These are phyloP conservation scores for Pythium periplocum DNA, from an alignment of 352 stramenopile species.

Conservation along the genomic window DNA sequence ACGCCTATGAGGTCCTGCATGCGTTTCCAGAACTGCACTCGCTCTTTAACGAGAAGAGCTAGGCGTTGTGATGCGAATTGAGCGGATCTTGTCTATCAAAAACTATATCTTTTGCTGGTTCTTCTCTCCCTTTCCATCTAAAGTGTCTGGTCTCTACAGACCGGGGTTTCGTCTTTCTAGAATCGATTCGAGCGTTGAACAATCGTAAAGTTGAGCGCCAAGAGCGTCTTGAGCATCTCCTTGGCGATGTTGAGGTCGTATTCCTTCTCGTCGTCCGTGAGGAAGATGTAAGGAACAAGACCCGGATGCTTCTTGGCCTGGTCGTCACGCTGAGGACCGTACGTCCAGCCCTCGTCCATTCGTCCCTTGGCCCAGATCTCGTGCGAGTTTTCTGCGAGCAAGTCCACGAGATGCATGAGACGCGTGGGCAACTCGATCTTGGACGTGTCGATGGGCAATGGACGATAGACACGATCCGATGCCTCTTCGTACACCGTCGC, in stretches of 20 bases:
- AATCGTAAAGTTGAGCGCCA: constrained; percentile 83
- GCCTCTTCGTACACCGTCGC: constrained; percentile 61
- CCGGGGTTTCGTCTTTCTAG: too few relatives aligned
- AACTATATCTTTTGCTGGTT: too few relatives aligned
- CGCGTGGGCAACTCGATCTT: constrained; percentile 56
- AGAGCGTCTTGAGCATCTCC: constrained; percentile 83
- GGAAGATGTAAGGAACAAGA: constrained; percentile 83
- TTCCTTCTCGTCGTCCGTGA: constrained; percentile 85
- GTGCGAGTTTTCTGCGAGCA: constrained; percentile 81
- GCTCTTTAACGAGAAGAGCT: too few relatives aligned
- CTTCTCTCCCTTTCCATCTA: too few relatives aligned
- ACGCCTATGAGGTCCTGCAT: too few relatives aligned
- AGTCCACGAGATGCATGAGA: constrained; percentile 65
- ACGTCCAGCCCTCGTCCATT: constrained; percentile 87
- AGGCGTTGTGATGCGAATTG: too few relatives aligned
- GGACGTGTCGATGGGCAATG: constrained; percentile 72
- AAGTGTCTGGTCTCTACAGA: too few relatives aligned
- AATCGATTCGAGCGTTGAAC: constrained; percentile 53
- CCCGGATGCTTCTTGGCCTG: constrained; percentile 76
- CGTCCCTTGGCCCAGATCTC: constrained; percentile 83
- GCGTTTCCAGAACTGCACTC: too few relatives aligned
- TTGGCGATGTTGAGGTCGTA: constrained; percentile 86
- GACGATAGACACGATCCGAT: constrained; percentile 56
- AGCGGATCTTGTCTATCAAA: too few relatives aligned
- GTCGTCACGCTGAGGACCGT: constrained; percentile 74